Evolutionary conservation across 345 rosid species (phyloP).

Genomic region (Gossypium stocksii): DNA sequence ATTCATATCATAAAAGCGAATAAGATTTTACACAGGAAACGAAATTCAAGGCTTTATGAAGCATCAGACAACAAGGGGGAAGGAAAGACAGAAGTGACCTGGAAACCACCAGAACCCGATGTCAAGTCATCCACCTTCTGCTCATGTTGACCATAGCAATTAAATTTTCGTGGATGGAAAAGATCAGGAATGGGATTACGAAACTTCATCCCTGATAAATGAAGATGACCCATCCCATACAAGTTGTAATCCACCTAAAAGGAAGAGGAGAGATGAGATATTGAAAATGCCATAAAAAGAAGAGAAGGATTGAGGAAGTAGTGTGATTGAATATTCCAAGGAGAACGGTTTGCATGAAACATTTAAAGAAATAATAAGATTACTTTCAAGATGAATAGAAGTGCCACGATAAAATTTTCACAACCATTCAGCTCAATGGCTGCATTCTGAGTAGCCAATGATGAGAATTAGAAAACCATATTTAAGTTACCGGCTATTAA

Average conservation of each 20-base stretch:
- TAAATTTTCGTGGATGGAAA: constrained; percentile 37
- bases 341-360: neutral
- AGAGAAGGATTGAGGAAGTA: neutral
- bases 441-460: neutral
- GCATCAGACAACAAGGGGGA: neutral
- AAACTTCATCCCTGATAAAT: constrained; percentile 72
- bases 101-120: constrained; percentile 35
- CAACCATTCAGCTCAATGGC: neutral
- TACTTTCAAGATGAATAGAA: constrained; percentile 8
- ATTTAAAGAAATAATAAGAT: neutral
- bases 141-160: constrained; percentile 21
- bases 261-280: constrained; percentile 13
- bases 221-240: constrained; percentile 93
- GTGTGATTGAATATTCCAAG: neutral
- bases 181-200: constrained; percentile 71
- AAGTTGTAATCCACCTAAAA: constrained; percentile 81
- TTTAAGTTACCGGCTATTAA: neutral
- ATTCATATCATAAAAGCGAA: constrained; percentile 20
- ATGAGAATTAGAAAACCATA: neutral
- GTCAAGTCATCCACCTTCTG: constrained; percentile 29
- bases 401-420: constrained; percentile 3
- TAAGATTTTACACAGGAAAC: neutral
- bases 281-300: constrained; percentile 9
- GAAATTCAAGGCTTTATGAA: neutral
- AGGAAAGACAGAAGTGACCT: constrained; percentile 32